Conservation (phyloP, 495 filamentous ascomycete genomes). For the Penicillium simplicissimum region DNA sequence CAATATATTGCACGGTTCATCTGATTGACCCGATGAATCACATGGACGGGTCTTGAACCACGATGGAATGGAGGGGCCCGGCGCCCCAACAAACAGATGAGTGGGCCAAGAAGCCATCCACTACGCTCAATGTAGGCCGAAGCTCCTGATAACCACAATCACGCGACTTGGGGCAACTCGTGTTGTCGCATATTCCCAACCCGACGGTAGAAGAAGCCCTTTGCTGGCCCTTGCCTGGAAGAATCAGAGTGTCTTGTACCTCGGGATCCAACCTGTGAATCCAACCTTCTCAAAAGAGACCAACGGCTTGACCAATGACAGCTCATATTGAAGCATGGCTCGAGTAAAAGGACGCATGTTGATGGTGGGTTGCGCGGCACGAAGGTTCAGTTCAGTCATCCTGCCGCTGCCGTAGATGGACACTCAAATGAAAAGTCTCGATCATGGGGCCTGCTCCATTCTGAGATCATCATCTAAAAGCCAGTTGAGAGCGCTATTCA, state of each 20-base stretch:
- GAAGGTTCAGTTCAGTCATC: neutral
- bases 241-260: neutral
- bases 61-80: neutral
- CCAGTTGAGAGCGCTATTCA: neutral
- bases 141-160: neutral
- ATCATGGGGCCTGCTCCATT: neutral
- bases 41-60: neutral
- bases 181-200: neutral
- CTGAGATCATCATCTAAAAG: neutral
- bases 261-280: neutral
- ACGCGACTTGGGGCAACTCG: neutral
- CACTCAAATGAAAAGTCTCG: no score
- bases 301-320: neutral
- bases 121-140: neutral
- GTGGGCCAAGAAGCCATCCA: neutral
- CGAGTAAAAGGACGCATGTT: neutral
- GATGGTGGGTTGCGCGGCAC: neutral
- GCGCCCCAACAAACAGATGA: neutral
- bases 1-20: neutral
- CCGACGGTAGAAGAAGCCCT: neutral
- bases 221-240: neutral
- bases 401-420: neutral
- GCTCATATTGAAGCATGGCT: neutral
- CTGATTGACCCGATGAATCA: neutral
- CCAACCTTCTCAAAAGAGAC: neutral